Percentiles rank a stretch among this genome's conserved stretches.
These are phyloP conservation scores for Arthrobotrys conoides DNA, from an alignment of 2,329 filamentous ascomycete species.

Conservation along the genomic window DNA sequence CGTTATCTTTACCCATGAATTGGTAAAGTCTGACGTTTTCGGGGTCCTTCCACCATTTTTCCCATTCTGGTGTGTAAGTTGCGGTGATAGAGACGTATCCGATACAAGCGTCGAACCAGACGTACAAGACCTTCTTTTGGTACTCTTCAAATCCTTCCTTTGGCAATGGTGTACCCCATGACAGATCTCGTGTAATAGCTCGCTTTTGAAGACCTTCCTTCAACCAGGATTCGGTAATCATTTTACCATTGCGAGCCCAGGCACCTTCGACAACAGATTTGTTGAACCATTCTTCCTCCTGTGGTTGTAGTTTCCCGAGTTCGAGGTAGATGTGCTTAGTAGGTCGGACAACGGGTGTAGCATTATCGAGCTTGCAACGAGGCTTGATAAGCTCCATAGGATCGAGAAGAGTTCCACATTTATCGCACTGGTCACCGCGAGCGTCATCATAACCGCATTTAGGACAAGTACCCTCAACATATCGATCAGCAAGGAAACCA, in stretches of 20 bases:
- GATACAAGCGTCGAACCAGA: slow-evolving; percentile 93
- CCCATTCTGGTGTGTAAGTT: slow-evolving; percentile 89
- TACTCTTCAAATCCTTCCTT: slow-evolving; percentile 70
- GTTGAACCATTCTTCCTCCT: slow-evolving; percentile 83
- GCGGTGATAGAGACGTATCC: slow-evolving; percentile 96
- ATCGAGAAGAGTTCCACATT: slow-evolving; percentile 80
- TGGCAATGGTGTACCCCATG: slow-evolving; percentile 79
- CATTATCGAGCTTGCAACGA: slow-evolving; percentile 89
- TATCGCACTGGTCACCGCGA: slow-evolving; percentile 81
- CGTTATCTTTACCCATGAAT: slow-evolving; percentile 95
- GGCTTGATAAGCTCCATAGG: slow-evolving; percentile 84
- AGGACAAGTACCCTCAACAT: slow-evolving; percentile 81
- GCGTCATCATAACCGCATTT: slow-evolving; percentile 80
- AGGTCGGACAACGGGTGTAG: slow-evolving; percentile 81
- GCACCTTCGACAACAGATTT: slow-evolving; percentile 80
- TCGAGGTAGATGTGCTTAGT: slow-evolving; percentile 94
- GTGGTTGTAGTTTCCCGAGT: slow-evolving; percentile 83
- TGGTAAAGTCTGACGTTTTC: slow-evolving; percentile 91
- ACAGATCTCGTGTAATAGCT: slow-evolving; percentile 91
- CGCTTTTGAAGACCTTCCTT: slow-evolving; percentile 86
- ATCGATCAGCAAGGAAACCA: slow-evolving; percentile 86
- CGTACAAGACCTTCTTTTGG: slow-evolving; percentile 87
- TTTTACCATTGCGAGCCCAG: slow-evolving; percentile 81
- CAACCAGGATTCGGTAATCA: slow-evolving; percentile 85
- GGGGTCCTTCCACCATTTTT: slow-evolving; percentile 94